Base-by-base conservation (phyloP, 208 protist species). In the Leishmania aethiopica region DNA sequence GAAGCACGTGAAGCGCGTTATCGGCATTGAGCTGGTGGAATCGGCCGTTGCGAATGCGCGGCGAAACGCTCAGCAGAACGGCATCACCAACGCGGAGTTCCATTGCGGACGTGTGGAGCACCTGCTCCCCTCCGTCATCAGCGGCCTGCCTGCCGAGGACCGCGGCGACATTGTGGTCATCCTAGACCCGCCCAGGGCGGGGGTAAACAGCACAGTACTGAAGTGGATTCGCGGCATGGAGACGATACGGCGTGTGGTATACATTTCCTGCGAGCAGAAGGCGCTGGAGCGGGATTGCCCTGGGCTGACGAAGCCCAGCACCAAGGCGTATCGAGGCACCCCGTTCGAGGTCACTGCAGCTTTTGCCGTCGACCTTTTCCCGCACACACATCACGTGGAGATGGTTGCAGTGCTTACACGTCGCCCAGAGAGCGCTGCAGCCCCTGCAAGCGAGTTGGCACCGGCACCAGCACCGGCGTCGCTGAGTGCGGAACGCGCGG, bases 211-310 rank as follows among this genome's bases (percentile, higher is more conserved):
- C 11, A 97, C 90, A 19, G 96, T 99, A n/a, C 83, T 99, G 3
- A 97, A 97, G 88, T 97, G 97, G 88, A 91, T 99, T n/a, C 92
- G 98, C 25, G 89, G 87, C 0, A 98, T 91, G 45, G 49, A 87
- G 45, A 83, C 89, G 10, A 97, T 99, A 67, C 90, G 97, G 22
- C 86, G 91, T 10, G 89, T 99, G 0, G 96, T 99, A 75, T 99
- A 99, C 88, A 98, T 99, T 45, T 98, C 96, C 6, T 99, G 98
- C 76, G 98, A 99, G 79, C 98, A 98, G 80, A 94, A 91, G 60
- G 94, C 96, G 45, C 81, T 99, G 32, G 92, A 93, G 82, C 86
- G 90, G 17, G 96, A 99, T 88, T 96, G 92, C 85, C 92, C 91
- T 6, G 76, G 78, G 13, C 84, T 97, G 59, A 96, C 91, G 22